Evolutionary conservation across 2,329 filamentous ascomycete species (phyloP).

Genomic region (Paraphaeosphaeria sporulosa): DNA sequence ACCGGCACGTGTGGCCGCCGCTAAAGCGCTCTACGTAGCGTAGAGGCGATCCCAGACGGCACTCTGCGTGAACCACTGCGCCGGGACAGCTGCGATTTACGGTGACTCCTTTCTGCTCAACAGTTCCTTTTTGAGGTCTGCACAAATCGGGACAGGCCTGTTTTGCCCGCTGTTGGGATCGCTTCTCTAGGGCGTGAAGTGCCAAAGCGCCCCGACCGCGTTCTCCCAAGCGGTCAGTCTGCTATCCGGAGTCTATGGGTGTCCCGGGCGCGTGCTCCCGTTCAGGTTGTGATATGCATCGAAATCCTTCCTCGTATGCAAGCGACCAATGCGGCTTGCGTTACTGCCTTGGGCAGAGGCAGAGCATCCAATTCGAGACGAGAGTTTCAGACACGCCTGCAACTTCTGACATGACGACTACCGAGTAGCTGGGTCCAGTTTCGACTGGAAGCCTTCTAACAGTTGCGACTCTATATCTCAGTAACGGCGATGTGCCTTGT

Average conservation of each 20-base stretch:
- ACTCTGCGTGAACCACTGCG: slow-evolving; percentile 25
- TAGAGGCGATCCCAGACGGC: slow-evolving; percentile 22
- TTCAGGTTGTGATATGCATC: slow-evolving; percentile 1
- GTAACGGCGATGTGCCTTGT: slow-evolving; percentile 2
- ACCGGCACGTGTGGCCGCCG: slow-evolving; percentile 25
- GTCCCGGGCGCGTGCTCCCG: slow-evolving; percentile 22
- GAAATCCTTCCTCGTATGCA: slow-evolving; percentile 24
- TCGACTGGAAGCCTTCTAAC: not conserved
- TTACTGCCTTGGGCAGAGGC: slow-evolving; percentile 13
- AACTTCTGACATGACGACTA: slow-evolving; percentile 10
- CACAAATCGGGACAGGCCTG: not conserved
- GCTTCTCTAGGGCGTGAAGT: not conserved
- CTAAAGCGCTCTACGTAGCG: slow-evolving; percentile 23
- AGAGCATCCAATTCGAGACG: slow-evolving; percentile 16
- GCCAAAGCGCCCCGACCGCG: not conserved
- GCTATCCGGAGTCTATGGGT: slow-evolving; percentile 13
- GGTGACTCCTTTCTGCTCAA: slow-evolving; percentile 1
- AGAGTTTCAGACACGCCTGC: slow-evolving; percentile 1
- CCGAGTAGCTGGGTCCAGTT: slow-evolving; percentile 7
- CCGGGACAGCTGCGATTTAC: slow-evolving; percentile 21
- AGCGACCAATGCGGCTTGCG: slow-evolving; percentile 24
- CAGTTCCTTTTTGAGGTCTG: not conserved
- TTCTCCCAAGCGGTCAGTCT: slow-evolving; percentile 2
- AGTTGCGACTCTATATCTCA: not conserved
- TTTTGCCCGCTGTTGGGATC: not conserved